These are phyloP conservation scores for Cicer chorassanicum DNA, from an alignment of 306 rosid genomes.

Conservation along the genomic window DNA sequence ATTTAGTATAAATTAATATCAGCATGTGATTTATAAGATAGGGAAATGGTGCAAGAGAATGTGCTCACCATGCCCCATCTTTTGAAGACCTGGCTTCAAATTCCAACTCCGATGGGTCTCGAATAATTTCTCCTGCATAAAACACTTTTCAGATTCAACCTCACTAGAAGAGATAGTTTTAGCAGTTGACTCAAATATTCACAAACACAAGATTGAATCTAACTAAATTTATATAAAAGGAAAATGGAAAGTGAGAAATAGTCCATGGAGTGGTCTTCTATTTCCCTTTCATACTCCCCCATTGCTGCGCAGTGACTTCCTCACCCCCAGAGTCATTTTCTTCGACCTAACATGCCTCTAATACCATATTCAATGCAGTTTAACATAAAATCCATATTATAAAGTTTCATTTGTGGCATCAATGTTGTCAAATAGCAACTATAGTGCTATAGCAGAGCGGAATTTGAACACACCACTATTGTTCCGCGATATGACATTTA, in stretches of 20 bases:
- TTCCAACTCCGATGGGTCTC: constrained; percentile 70
- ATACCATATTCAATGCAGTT: constrained; percentile 11
- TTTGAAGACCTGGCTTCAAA: constrained; percentile 94
- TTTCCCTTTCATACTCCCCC: constrained; percentile 26
- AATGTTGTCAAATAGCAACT: too few relatives aligned
- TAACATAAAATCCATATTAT: constrained; percentile 18
- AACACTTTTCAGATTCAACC: constrained; percentile 38
- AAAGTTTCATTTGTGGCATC: constrained; percentile 1
- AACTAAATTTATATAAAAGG: background rate
- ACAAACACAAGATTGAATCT: constrained; percentile 28
- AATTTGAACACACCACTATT: too few relatives aligned
- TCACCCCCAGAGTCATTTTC: constrained; percentile 19
- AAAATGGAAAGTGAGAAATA: constrained; percentile 28
- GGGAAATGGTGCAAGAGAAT: background rate
- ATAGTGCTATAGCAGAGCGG: too few relatives aligned
- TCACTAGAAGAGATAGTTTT: constrained; percentile 26
- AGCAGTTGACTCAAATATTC: background rate
- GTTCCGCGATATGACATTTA: too few relatives aligned
- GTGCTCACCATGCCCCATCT: constrained; percentile 91
- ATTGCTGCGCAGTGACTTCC: background rate
- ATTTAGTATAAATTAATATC: constrained; percentile 1
- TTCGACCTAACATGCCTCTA: constrained; percentile 27
- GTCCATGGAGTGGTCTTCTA: background rate
- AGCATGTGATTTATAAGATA: background rate
- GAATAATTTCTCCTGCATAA: constrained; percentile 55